Base-by-base conservation (phyloP, 257 asterid genomes). In the Linderniella brevidens region DNA sequence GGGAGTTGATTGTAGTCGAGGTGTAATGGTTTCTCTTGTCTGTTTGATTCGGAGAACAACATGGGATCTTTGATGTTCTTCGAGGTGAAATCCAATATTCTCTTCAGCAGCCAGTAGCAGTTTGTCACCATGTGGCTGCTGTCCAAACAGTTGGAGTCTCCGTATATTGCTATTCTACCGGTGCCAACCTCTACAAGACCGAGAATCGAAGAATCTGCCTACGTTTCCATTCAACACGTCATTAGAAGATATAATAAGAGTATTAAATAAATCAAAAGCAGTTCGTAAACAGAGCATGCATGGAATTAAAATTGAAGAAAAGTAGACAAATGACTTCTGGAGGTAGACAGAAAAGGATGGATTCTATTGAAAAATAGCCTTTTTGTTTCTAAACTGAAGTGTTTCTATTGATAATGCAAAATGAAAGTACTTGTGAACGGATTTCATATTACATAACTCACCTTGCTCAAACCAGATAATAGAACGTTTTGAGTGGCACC, bases 91-190 rank as follows among this genome's bases (percentile, higher is more conserved):
- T 81, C 93, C 61, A 90, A 54, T 59, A 90, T 71, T 56, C 75
- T 85, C 68, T 81, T 85, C 64, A 90, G 75, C 54, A 85, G 98
- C 93, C 93, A 86, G 55, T 72, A 85, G 67, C 98, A 90, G 64
- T 90, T 75, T 52, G 98, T 78, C 53, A 90, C 96, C 96, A 90
- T 90, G 63, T 90, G 98, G 77, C 96, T 90, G 75, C 98, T 81
- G 64, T 90, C 98, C 73, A 90, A 72, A 65, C 98, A 90, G 66
- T 90, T 90, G 62, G 98, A 90, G 57, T 90, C 98, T 49, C 98
- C 98, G 25, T 81, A 84, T n/a, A 81, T 93, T 1, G 84, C 76
- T 25, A 90, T 64, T 56, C 96, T 73, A 48, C 98, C 93, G 32
- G 63, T 66, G 37, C 87, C 83, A 55, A 61, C 62, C 73, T 79